phyloP scores from a whole-genome alignment of 768 basidiomycete species.

The Macrolepiota fuliginosa region DNA sequence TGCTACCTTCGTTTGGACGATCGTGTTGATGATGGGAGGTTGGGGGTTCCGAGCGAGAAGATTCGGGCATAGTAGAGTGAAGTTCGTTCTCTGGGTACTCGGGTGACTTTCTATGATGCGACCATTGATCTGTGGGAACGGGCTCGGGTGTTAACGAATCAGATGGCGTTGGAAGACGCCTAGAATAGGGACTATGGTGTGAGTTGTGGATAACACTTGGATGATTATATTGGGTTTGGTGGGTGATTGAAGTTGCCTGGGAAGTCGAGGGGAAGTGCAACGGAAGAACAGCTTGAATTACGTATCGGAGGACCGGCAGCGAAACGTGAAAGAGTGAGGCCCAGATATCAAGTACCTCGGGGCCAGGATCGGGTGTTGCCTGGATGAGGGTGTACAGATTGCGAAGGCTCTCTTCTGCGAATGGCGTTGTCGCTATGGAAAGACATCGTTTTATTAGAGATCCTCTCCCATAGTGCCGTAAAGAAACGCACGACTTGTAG shows the following conservation, averaged over 20 bases:
- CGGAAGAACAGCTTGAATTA: background rate
- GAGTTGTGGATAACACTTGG: background rate
- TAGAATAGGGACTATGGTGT: background rate
- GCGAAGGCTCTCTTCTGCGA: conserved; percentile 2
- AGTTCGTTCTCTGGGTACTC: background rate
- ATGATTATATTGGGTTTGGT: background rate
- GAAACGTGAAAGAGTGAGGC: conserved; percentile 6
- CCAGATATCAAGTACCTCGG: conserved; percentile 1
- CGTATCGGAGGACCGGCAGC: background rate
- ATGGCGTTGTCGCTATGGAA: background rate
- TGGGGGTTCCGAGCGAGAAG: background rate
- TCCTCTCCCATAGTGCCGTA: background rate
- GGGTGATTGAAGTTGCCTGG: background rate
- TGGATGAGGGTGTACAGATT: conserved; percentile 5
- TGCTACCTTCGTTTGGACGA: background rate
- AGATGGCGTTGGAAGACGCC: conserved; percentile 19
- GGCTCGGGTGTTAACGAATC: conserved; percentile 15
- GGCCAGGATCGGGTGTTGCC: background rate
- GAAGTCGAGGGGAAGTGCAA: background rate
- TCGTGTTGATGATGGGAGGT: background rate
- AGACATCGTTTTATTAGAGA: background rate
- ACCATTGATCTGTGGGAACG: background rate
- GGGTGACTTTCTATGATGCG: background rate
- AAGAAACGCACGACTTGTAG: background rate
- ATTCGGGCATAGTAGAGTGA: background rate